These are phyloP conservation scores for Cyphellophora attinorum DNA, from an alignment of 2,329 filamentous ascomycete genomes.

Conservation along the genomic window DNA sequence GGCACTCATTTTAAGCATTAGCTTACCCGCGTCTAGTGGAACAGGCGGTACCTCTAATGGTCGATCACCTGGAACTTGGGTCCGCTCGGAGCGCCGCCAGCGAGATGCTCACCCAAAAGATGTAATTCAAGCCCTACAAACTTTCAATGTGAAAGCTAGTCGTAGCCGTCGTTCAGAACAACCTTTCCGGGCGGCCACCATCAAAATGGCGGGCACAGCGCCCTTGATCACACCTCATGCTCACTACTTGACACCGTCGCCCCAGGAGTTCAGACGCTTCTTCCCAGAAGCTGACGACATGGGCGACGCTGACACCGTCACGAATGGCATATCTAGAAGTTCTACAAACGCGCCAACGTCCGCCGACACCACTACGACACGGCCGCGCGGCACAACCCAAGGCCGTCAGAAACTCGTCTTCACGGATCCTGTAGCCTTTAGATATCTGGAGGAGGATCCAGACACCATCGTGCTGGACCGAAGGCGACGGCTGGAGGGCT, in stretches of 20 bases:
- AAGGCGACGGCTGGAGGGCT: slow-evolving; percentile 62
- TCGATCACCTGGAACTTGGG: too few species aligned
- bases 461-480: slow-evolving; percentile 66
- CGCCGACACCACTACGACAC: not conserved
- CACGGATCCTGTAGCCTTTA: slow-evolving; percentile 56
- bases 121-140: too few species aligned
- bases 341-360: too few species aligned
- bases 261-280: not conserved
- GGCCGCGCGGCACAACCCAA: slow-evolving; percentile 9
- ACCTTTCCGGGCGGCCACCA: too few species aligned
- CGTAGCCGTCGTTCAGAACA: too few species aligned
- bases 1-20: too few species aligned
- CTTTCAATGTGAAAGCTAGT: too few species aligned
- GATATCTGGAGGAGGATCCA: slow-evolving; percentile 76
- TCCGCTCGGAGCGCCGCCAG: too few species aligned
- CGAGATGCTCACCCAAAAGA: too few species aligned
- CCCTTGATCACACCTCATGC: not conserved
- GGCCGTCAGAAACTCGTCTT: slow-evolving; percentile 46
- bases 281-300: not conserved
- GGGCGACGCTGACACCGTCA: not conserved
- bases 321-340: too few species aligned
- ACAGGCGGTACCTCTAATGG: too few species aligned
- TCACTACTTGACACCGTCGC: not conserved
- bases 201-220: not conserved
- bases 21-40: too few species aligned